phyloP scores from a whole-genome alignment of 352 stramenopile species.

The Pythium monospermum region DNA sequence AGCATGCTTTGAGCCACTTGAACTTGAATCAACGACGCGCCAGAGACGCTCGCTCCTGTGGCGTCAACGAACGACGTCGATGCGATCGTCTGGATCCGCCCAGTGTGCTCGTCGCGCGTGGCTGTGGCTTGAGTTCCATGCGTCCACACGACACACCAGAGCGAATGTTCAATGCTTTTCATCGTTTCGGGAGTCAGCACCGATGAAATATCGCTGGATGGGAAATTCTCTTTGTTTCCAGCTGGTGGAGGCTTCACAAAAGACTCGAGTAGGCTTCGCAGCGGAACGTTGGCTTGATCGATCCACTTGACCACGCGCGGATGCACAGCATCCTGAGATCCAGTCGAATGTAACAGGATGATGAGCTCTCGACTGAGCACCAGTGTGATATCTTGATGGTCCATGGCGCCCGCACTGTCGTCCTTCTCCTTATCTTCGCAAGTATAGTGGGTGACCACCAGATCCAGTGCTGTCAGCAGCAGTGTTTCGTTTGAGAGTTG shows the following conservation, averaged over 20 bases:
- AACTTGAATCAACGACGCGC: conserved; percentile 22
- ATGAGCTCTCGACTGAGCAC: conserved; percentile 2
- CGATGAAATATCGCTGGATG: neutral
- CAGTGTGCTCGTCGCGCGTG: too few species aligned
- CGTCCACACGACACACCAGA: conserved; percentile 2
- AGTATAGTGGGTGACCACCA: too few species aligned
- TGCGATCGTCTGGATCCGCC: too few species aligned
- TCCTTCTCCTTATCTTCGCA: neutral
- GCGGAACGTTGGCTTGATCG: neutral
- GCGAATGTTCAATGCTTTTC: neutral
- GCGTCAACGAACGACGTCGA: neutral
- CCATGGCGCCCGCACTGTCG: neutral
- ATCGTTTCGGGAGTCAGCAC: neutral
- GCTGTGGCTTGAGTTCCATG: neutral
- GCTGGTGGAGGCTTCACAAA: too few species aligned
- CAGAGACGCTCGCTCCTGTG: conserved; percentile 9
- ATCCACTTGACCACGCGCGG: too few species aligned
- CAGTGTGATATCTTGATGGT: conserved; percentile 7
- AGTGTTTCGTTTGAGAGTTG: too few species aligned
- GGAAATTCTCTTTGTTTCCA: too few species aligned
- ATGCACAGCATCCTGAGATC: neutral
- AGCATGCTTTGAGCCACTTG: conserved; percentile 28
- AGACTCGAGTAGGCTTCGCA: neutral
- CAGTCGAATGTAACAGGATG: neutral
- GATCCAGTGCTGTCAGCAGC: too few species aligned